Base-by-base conservation (phyloP, 495 filamentous ascomycete species). In the Tirmania nivea region DNA sequence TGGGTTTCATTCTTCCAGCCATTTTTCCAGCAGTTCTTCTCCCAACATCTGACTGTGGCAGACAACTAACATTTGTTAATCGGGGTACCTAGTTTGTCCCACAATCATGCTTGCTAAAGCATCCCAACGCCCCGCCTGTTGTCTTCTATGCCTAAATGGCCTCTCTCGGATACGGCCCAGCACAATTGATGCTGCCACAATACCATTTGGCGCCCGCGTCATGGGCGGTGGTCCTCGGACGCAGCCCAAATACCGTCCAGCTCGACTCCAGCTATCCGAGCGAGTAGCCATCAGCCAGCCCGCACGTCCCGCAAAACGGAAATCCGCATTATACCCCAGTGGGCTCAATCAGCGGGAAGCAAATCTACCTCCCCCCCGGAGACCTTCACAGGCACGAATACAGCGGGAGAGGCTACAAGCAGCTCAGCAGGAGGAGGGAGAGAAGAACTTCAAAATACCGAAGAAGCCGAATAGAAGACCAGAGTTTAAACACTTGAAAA, bases 401-500 rank as follows among this genome's bases (percentile, higher is more conserved):
- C 63, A 57, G 63, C 35, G 51, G 51, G 53, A 53, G 48, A 21
- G 21, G n/a, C 21, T n/a, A 12, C n/a, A 50, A 31, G 48, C 48
- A 16, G 21, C 2, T n/a, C n/a, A n/a, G 14, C 12, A 25, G 20
- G 20, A 2, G 11, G n/a, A 64, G 31, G 59, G 55, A 39, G 57
- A 54, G 21, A 60, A 36, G 60, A 61, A 54, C 64, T 50, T 65
- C 66, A 35, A 56, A 49, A 56, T 53, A 52, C 35, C 63, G 69
- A 59, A 56, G 67, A 65, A 19, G 55, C 56, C 62, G 67, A 60
- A 49, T 69, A 55, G 19, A 73, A 72, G 64, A 56, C 71, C 73
- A 10, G 59, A 73, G 17, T 85, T 78, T 66, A 87, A 92, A 65
- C 89, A 90, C 8, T 70, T 97, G 67, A 96, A 90, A 69, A 97